Conservation (phyloP, 1,284 basidiomycete species). For the Golubevia sp. region DNA sequence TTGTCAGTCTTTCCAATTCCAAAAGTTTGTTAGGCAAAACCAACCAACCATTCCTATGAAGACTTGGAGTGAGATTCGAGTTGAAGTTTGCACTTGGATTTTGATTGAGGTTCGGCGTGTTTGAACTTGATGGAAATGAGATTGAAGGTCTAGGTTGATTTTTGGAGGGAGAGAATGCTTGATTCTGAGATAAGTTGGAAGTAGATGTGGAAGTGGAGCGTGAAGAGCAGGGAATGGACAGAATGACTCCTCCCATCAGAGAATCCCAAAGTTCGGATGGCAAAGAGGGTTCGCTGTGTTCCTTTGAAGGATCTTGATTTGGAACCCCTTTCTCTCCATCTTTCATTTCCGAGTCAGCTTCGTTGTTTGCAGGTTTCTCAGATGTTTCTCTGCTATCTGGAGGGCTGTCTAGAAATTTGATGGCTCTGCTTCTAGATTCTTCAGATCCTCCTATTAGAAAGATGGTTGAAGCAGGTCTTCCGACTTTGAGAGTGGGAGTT, state of each 20-base stretch:
- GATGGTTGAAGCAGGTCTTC: conserved; percentile 6
- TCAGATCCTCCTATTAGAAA: conserved; percentile 13
- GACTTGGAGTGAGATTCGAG: conserved; percentile 1
- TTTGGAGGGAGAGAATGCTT: no score
- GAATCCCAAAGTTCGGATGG: conserved; percentile 11
- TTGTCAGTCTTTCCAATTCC: conserved; percentile 13
- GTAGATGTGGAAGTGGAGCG: no score
- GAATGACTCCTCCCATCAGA: conserved; percentile 10
- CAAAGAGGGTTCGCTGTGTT: not conserved
- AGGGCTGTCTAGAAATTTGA: not conserved
- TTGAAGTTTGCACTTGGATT: no score
- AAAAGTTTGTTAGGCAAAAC: conserved; percentile 5
- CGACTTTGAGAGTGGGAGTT: not conserved
- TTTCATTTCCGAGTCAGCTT: not conserved
- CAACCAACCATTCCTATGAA: conserved; percentile 12
- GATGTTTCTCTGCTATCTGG: not conserved
- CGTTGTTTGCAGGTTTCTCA: not conserved
- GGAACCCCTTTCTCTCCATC: not conserved
- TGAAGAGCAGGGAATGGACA: conserved; percentile 5
- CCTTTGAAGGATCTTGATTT: not conserved
- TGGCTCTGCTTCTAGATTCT: not conserved
- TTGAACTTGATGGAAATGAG: not conserved
- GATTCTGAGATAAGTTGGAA: no score
- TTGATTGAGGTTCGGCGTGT: not conserved
- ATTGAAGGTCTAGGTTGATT: not conserved